Conservation (phyloP, 768 basidiomycete species). For the Jaapia argillacea region DNA sequence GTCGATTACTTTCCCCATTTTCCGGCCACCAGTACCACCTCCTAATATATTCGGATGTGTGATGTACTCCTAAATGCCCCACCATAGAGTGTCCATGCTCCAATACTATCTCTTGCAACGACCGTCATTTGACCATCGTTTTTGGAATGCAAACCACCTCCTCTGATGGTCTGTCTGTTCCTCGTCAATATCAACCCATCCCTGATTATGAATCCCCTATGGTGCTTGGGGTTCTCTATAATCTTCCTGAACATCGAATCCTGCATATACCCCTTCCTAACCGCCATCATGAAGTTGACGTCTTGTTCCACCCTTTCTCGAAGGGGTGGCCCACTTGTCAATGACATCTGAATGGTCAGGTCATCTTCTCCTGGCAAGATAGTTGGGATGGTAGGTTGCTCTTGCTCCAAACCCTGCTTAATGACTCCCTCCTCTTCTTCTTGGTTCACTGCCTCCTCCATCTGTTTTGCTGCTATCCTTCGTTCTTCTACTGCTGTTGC, state of each 20-base stretch:
- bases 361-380: too few species aligned
- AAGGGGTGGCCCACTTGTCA: not conserved
- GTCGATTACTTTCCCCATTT: slow-evolving; percentile 9
- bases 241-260: slow-evolving; percentile 10
- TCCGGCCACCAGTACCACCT: slow-evolving; percentile 26
- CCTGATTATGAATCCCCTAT: slow-evolving; percentile 2
- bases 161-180: not conserved
- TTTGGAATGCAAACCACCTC: slow-evolving; percentile 13
- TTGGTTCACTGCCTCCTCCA: too few species aligned
- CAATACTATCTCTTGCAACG: slow-evolving; percentile 12
- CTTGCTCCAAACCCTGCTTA: too few species aligned
- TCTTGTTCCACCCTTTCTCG: not conserved
- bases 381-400: too few species aligned
- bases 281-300: slow-evolving; percentile 1
- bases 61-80: slow-evolving; percentile 21
- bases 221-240: not conserved
- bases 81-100: slow-evolving; percentile 19
- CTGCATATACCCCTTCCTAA: slow-evolving; percentile 4
- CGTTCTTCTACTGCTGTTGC: not conserved
- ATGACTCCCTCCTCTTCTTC: too few species aligned
- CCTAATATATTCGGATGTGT: slow-evolving; percentile 20
- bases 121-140: slow-evolving; percentile 5
- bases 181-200: slow-evolving; percentile 6
- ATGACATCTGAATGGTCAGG: not conserved
- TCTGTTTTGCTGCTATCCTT: too few species aligned